Conservation (phyloP, 257 asterid genomes). For the Eustoma russellianum region DNA sequence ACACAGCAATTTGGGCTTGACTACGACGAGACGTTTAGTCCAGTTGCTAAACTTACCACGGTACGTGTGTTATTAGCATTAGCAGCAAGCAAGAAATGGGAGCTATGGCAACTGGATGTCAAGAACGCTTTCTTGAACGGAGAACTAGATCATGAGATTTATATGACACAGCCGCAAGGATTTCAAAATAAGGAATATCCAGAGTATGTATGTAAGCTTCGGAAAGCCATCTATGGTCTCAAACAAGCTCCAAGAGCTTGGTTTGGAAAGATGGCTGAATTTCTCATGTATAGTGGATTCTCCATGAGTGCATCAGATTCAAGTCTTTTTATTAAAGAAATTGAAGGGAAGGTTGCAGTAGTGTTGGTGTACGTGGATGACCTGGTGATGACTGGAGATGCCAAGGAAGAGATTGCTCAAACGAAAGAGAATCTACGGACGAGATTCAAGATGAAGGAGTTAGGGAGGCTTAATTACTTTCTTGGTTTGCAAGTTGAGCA, state of each 20-base stretch:
- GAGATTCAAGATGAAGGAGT: too few species aligned
- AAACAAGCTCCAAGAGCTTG: neutral
- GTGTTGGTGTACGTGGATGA: neutral
- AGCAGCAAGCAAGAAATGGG: neutral
- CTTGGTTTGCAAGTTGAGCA: too few species aligned
- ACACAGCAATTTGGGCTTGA: neutral
- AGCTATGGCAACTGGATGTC: too few species aligned
- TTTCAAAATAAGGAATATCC: neutral
- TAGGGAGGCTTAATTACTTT: too few species aligned
- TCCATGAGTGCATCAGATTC: neutral
- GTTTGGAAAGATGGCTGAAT: neutral
- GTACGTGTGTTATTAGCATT: neutral
- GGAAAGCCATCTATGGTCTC: neutral
- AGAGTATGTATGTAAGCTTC: neutral
- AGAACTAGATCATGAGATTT: neutral
- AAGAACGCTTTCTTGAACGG: neutral
- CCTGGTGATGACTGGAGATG: too few species aligned
- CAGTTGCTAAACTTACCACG: neutral
- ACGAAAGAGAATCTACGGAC: too few species aligned
- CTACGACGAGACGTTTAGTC: conserved; percentile 1
- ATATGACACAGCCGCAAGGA: neutral
- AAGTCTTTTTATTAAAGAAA: too few species aligned
- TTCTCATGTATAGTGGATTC: neutral
- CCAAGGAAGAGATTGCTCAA: too few species aligned
- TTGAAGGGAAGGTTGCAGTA: neutral